Conservation (phyloP, 768 basidiomycete genomes). For the Infundibulicybe gibba region DNA sequence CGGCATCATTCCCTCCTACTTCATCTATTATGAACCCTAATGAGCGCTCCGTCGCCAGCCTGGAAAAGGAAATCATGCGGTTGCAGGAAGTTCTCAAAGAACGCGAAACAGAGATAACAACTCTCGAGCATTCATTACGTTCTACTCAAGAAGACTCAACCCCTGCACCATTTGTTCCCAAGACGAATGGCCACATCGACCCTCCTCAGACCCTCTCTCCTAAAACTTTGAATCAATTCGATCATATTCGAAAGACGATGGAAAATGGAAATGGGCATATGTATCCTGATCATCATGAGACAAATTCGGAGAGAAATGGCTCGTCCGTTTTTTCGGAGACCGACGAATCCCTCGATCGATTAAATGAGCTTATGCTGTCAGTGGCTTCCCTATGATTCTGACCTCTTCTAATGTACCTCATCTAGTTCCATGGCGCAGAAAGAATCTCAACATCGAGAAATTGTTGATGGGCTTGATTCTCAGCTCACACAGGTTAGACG, state of each 20-base stretch:
- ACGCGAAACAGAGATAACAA: slow-evolving; percentile 85
- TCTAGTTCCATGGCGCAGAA: slow-evolving; percentile 95
- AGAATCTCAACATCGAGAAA: slow-evolving; percentile 84
- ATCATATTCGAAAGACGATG: slow-evolving; percentile 68
- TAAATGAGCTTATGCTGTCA: slow-evolving; percentile 92
- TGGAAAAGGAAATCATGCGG: slow-evolving; percentile 95
- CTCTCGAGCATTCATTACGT: slow-evolving; percentile 59
- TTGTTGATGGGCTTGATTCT: slow-evolving; percentile 65
- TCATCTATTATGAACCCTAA: slow-evolving; percentile 28
- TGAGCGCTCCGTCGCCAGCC: slow-evolving; percentile 78
- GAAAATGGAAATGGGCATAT: slow-evolving; percentile 40
- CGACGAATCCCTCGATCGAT: slow-evolving; percentile 71
- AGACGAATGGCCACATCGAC: slow-evolving; percentile 18
- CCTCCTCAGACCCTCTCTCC: slow-evolving; percentile 51
- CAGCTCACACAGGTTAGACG: slow-evolving; percentile 69
- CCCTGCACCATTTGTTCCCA: slow-evolving; percentile 1
- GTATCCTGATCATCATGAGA: slow-evolving; percentile 23
- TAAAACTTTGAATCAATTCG: slow-evolving; percentile 70
- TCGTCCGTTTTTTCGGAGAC: slow-evolving; percentile 41
- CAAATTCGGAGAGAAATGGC: slow-evolving; percentile 29
- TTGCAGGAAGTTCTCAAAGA: slow-evolving; percentile 90
- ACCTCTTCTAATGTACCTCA: slow-evolving; percentile 5
- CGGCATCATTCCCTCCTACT: slow-evolving; percentile 49
- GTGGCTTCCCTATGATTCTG: slow-evolving; percentile 21
- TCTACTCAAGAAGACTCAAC: slow-evolving; percentile 24